Evolutionary conservation across 2,329 filamentous ascomycete species (phyloP).

Genomic region (Pseudocercospora vitis): DNA sequence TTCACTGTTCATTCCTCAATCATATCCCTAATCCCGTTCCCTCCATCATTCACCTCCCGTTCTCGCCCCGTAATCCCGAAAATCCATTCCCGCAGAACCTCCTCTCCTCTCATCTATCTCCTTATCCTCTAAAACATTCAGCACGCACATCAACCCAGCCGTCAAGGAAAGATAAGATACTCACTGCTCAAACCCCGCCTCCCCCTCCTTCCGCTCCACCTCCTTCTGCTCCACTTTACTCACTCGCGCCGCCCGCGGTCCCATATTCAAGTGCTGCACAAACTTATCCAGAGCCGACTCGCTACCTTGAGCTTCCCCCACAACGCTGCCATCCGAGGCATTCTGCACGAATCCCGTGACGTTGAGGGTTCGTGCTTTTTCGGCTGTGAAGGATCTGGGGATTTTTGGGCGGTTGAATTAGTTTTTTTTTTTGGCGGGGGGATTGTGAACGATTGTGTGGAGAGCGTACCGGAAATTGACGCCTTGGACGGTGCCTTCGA

Average conservation of each 20-base stretch:
- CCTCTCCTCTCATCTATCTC: not conserved
- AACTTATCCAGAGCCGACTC: slow-evolving; percentile 66
- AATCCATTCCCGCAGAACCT: too few species aligned
- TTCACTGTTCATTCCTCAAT: not conserved
- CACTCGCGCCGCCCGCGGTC: slow-evolving; percentile 71
- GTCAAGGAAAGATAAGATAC: slow-evolving; percentile 10
- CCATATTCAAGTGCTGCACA: slow-evolving; percentile 71
- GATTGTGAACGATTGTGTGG: not conserved
- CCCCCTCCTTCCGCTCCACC: slow-evolving; percentile 64
- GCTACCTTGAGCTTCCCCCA: slow-evolving; percentile 82
- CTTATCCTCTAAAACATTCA: not conserved
- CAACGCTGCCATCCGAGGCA: slow-evolving; percentile 55
- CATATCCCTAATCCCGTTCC: too few species aligned
- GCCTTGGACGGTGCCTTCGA: slow-evolving; percentile 50
- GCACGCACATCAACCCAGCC: not conserved
- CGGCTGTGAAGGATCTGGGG: slow-evolving; percentile 43
- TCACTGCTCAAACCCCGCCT: slow-evolving; percentile 59
- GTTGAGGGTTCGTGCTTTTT: slow-evolving; percentile 45
- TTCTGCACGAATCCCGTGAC: slow-evolving; percentile 51
- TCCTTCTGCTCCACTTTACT: slow-evolving; percentile 70
- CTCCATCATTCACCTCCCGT: too few species aligned
- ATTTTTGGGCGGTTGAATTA: too few species aligned
- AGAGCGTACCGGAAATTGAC: slow-evolving; percentile 55
- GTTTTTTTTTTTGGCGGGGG: not conserved
- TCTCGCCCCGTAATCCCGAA: not conserved